Conservation (phyloP, 1,284 basidiomycete genomes). For the Papiliotrema fonsecae region DNA sequence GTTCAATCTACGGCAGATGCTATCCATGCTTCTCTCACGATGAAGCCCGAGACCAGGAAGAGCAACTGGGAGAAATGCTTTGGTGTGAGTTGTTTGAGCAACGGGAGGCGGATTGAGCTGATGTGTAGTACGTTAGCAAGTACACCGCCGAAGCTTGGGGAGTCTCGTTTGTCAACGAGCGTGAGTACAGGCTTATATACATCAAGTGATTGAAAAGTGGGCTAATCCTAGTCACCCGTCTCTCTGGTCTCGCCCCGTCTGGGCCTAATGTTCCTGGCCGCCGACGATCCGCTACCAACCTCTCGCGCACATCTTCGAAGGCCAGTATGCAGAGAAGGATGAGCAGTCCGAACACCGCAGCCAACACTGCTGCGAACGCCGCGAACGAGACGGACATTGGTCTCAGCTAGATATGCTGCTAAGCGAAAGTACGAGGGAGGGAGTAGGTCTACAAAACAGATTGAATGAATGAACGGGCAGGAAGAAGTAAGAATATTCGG, state of each 20-base stretch:
- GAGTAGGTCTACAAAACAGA: no score
- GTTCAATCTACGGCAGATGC: constrained; percentile 93
- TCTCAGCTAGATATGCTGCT: neutral
- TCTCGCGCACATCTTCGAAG: constrained; percentile 18
- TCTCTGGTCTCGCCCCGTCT: constrained; percentile 23
- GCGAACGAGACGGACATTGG: neutral
- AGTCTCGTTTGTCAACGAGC: constrained; percentile 80
- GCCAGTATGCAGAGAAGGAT: constrained; percentile 6
- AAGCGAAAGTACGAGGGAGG: no score
- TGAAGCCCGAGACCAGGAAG: constrained; percentile 70
- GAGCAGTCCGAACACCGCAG: neutral
- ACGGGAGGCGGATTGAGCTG: neutral
- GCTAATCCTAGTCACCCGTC: constrained; percentile 17
- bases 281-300: constrained; percentile 17
- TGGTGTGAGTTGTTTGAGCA: constrained; percentile 53
- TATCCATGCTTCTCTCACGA: constrained; percentile 88
- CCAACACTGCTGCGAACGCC: neutral
- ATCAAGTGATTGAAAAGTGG: neutral
- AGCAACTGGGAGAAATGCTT: constrained; percentile 94
- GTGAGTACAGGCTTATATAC: constrained; percentile 16
- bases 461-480: no score
- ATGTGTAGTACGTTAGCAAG: constrained; percentile 71
- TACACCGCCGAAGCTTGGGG: constrained; percentile 93
- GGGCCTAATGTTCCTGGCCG: constrained; percentile 24
- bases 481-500: no score